Conservation (phyloP, 1,284 basidiomycete genomes). For the Cystobasidiaceae sp. region DNA sequence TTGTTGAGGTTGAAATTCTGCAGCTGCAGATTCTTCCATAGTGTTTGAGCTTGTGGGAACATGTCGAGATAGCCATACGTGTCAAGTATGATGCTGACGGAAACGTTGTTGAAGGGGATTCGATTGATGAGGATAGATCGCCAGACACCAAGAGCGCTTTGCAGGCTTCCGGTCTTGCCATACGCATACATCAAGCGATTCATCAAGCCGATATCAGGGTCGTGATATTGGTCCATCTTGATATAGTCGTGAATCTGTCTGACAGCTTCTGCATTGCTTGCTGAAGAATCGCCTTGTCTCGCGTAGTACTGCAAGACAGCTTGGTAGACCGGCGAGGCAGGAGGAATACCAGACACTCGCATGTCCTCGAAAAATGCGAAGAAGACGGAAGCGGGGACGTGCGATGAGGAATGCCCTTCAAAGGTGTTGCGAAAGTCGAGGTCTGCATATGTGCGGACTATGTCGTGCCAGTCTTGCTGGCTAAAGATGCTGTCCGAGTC, state of each 20-base stretch:
- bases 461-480: conserved; percentile 34
- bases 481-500: conserved; percentile 43
- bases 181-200: conserved; percentile 90
- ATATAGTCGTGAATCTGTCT: conserved; percentile 72
- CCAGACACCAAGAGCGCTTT: conserved; percentile 73
- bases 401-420: conserved; percentile 51
- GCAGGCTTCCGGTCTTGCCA: conserved; percentile 64
- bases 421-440: conserved; percentile 32
- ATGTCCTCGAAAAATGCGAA: conserved; percentile 79
- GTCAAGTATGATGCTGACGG: conserved; percentile 76
- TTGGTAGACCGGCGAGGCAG: conserved; percentile 63
- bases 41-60: not conserved
- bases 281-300: conserved; percentile 27
- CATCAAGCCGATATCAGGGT: conserved; percentile 69
- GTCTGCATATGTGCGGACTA: conserved; percentile 36
- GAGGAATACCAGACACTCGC: conserved; percentile 59
- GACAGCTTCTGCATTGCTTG: conserved; percentile 47
- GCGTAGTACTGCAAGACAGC: conserved; percentile 58
- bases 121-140: conserved; percentile 60
- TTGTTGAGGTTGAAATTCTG: not conserved
- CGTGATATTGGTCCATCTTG: conserved; percentile 66
- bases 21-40: conserved; percentile 27
- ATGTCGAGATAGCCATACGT: conserved; percentile 59
- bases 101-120: conserved; percentile 56
- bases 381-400: conserved; percentile 61